These are phyloP conservation scores for Tricholoma flavovirens DNA, from an alignment of 768 basidiomycete genomes.

Conservation along the genomic window DNA sequence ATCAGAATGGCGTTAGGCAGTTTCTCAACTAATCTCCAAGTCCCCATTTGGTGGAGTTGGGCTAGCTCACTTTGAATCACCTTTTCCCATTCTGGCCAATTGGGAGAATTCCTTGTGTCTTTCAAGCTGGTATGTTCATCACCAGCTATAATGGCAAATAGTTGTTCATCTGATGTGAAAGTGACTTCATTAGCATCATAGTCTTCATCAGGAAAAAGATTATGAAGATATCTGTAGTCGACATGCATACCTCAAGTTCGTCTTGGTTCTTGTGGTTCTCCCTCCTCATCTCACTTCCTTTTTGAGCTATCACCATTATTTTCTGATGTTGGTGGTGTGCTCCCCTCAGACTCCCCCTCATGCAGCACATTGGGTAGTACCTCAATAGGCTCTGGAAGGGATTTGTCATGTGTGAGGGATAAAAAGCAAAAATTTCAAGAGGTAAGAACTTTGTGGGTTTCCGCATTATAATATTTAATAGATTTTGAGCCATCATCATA, in stretches of 20 bases:
- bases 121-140: too few species aligned
- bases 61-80: too few species aligned
- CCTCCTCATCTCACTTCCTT: background rate
- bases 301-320: background rate
- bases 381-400: background rate
- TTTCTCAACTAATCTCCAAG: too few species aligned
- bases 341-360: constrained; percentile 4
- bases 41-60: too few species aligned
- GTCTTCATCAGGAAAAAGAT: background rate
- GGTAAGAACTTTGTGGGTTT: too few species aligned
- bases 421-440: background rate
- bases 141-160: too few species aligned
- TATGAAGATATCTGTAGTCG: background rate
- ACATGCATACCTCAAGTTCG: background rate
- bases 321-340: background rate
- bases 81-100: too few species aligned
- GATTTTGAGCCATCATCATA: too few species aligned
- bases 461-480: too few species aligned
- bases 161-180: background rate
- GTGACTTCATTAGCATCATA: background rate
- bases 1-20: too few species aligned
- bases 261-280: background rate
- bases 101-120: too few species aligned
- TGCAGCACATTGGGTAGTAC: background rate
- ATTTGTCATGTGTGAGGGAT: background rate